A percentile compares a stretch with the other conserved stretches of the same genome.
These are phyloP conservation scores for Peribolospora kevripleyi DNA, from an alignment of 768 basidiomycete species.

Conservation along the genomic window DNA sequence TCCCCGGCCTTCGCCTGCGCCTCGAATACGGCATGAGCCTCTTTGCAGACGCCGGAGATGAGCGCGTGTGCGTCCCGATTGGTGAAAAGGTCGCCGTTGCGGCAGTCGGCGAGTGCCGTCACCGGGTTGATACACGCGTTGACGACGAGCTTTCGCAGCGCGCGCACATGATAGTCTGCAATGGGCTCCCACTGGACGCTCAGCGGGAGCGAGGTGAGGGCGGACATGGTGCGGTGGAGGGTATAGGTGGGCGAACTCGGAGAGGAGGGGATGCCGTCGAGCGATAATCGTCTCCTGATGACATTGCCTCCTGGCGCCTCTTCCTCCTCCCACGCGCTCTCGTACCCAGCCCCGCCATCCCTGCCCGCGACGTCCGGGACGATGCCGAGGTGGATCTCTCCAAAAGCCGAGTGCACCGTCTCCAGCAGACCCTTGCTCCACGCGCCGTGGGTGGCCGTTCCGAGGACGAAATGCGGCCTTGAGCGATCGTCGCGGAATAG, in stretches of 20 bases:
- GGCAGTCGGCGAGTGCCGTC: slow-evolving; percentile 52
- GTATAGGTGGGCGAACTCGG: slow-evolving; percentile 14
- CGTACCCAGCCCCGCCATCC: background rate
- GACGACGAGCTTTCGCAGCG: slow-evolving; percentile 58
- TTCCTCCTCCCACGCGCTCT: background rate
- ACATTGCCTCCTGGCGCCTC: no score
- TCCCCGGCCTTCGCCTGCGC: slow-evolving; percentile 15
- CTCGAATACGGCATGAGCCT: slow-evolving; percentile 40
- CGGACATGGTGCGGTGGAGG: slow-evolving; percentile 43
- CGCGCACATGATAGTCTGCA: slow-evolving; percentile 36
- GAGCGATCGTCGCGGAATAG: slow-evolving; percentile 37
- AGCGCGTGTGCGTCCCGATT: slow-evolving; percentile 26
- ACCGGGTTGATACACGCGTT: slow-evolving; percentile 67
- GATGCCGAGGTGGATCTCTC: slow-evolving; percentile 52
- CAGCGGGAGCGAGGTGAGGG: slow-evolving; percentile 33
- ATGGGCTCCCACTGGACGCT: slow-evolving; percentile 40
- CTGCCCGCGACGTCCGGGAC: slow-evolving; percentile 36
- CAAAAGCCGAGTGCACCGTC: slow-evolving; percentile 38
- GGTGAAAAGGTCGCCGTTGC: slow-evolving; percentile 48
- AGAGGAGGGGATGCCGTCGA: slow-evolving; percentile 9
- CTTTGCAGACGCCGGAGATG: slow-evolving; percentile 34
- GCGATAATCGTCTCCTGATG: background rate
- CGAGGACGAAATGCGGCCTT: slow-evolving; percentile 67
- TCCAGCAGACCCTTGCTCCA: slow-evolving; percentile 26
- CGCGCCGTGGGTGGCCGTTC: slow-evolving; percentile 57